Base-by-base conservation (phyloP, 176 grass and related monocot genomes). In the Coix lacrymajobi region DNA sequence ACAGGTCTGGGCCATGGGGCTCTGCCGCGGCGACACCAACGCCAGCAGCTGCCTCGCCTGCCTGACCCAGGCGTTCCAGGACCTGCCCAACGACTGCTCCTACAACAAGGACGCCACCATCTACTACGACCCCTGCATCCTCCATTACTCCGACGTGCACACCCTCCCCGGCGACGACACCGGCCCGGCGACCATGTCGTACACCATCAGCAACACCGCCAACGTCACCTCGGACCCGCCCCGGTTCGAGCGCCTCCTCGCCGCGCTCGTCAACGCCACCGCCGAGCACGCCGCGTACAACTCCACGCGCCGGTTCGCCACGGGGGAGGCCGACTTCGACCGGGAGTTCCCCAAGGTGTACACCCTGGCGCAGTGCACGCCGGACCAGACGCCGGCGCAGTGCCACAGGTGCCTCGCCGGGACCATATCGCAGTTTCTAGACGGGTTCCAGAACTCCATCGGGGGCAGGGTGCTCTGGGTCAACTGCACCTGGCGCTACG, bases 341-440 rank as follows among this genome's bases (percentile, higher is more conserved):
- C n/a, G 26, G 6, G 40, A 66, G 7, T 69, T 54, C 26, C 79
- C 76, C 22, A 70, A 34, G 37, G 82, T 88, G 60, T 95, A 95
- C 39, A 37, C 54, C 31, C 31, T 90, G 22, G 62, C 57, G n/a
- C 88, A 95, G 83, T 95, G 93, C 90, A 78, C 66, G n/a, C 82
- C 88, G 20, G 90, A 96, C 76, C 31, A 84, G 65, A 20, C 84
- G 22, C 41, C 45, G n/a, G 31, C 22, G 8, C 22, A 48, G n/a
- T 95, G 93, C 65, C 22, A 24, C 4, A 22, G 13, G 3, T 95
- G 93, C 41, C 80, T 95, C 25, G 69, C 71, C 33, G n/a, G 41
- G n/a, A n/a, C n/a, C 1, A 43, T 56, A 22, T 22, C 51, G 51
- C 7, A 10, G 0, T n/a, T 2, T 6, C 51, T 56, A 10, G 51